Evolutionary conservation across 148 eudicot species (phyloP), one percentile per base, ranked within the genome.

Genomic region (Polygonum aviculare): DNA sequence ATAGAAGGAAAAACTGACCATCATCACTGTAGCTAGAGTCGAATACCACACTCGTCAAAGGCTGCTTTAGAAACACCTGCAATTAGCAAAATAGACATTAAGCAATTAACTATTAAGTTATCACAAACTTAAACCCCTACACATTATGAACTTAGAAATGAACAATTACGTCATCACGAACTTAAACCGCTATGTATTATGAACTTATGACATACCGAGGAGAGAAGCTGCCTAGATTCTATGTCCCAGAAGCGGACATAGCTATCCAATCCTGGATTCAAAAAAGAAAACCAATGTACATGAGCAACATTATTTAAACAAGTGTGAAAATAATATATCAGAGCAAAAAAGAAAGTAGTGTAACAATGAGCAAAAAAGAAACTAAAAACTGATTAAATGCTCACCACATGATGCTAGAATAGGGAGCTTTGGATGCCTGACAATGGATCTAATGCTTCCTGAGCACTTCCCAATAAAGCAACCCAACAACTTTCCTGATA

Each of bases 11-110:
- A 81, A 57, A 80, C 85, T 73, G 41, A 94, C 97, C 98, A 85
- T 89, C 85, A 73, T 82, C 86, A 38, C 75, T 79, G 67, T 90
- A 90, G 75, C 83, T 85, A 39, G 94, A 83, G 86, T 95, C 98
- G 73, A 95, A 87, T 38, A 95, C 86, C 69, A 93, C 90, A 79
- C 52, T 82, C 38, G 86, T 85, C 48, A 95, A 88, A 85, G 86
- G 94, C 85, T 95, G 99, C 90, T 95, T 95, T 69, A 95, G 73
- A 83, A 88, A 95, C 78, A 91, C 99, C 99, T 94, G 90, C 83
- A 82, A 49, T 59, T n/a, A 75, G 31, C 48, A 76, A 75, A 62
- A 78, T 35, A 60, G 19, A 44, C 22, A 4, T 41, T 50, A 82
- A 49, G 63, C 52, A 73, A 65, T 47, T 38, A 47, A 21, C 54